Base-by-base conservation (phyloP, 768 basidiomycete genomes). In the Suillus paluster region DNA sequence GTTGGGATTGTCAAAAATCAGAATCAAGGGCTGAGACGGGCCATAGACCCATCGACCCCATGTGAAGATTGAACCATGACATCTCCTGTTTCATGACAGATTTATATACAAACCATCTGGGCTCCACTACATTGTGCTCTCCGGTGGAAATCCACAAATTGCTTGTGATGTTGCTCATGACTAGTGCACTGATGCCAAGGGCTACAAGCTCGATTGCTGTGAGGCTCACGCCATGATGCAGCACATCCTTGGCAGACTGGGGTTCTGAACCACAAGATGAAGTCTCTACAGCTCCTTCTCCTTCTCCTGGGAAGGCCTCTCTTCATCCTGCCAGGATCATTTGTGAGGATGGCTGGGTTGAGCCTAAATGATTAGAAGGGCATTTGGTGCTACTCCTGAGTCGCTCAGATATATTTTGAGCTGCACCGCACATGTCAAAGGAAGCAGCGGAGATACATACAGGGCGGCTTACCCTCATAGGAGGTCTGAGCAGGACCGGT, bases 11-110 rank as follows among this genome's bases (percentile, higher is more conserved):
- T 48, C 5, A 67, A 33, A 54, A 55, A 38, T 12, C 5, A 6
- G 3, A 21, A 34, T 4, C 7, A 0, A 15, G 15, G 21, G 44
- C 39, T 46, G 39, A 17, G 44, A 23, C 38, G 21, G 41, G 34
- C 1, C 23, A 50, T 2, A 54, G 80, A 74, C 42, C 80, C 81
- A 25, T 86, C 87, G 10, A 77, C 76, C 58, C 86, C 83, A 90
- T 88, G 60, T 91, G 88, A 44, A 84, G 75, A 75, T 97, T 95
- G 71, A 94, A 97, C 95, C 96, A 97, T n/a, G 82, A 81, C 85
- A 97, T 90, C 23, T 89, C 87, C 69, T 89, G 90, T 25, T 69
- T 70, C 17, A 86, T 82, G 30, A 97, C 85, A 2, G 87, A 84
- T 4, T 72, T 69, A 70, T 92, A 97, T 7, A 96, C 89, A 53